Percentiles rank a stretch among this genome's conserved stretches.
These are phyloP conservation scores for Byssoonygena ceratinophila DNA, from an alignment of 2,329 filamentous ascomycete genomes.

Conservation along the genomic window DNA sequence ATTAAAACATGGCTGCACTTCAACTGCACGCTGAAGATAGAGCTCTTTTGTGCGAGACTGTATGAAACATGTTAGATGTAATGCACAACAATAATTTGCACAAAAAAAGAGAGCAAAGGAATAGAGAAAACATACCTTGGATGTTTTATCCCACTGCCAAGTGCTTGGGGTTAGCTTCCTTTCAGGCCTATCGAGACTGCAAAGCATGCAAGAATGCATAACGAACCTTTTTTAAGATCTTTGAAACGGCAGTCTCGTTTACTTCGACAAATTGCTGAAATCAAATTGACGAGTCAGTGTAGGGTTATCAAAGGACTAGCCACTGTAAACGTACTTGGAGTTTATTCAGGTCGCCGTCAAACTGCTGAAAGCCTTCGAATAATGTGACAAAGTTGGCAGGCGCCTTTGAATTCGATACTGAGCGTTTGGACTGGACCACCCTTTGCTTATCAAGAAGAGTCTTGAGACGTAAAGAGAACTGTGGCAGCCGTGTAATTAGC, in stretches of 20 bases:
- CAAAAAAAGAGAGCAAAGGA: constrained; percentile 4
- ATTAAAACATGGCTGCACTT: constrained; percentile 98
- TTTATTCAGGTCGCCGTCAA: constrained; percentile 93
- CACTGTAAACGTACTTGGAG: constrained; percentile 48
- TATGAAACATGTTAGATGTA: constrained; percentile 16
- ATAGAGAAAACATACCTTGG: constrained; percentile 51
- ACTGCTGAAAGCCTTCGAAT: constrained; percentile 94
- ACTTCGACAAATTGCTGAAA: constrained; percentile 91
- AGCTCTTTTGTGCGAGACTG: constrained; percentile 93
- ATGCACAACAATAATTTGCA: constrained; percentile 2
- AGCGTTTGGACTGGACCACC: constrained; percentile 67
- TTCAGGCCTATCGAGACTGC: constrained; percentile 10
- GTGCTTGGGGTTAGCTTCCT: constrained; percentile 22
- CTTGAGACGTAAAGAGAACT: constrained; percentile 88
- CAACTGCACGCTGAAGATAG: constrained; percentile 88
- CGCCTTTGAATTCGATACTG: constrained; percentile 67
- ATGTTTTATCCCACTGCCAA: constrained; percentile 87
- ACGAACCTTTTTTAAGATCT: constrained; percentile 86
- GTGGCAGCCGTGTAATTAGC: constrained; percentile 9
- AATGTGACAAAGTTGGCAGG: constrained; percentile 90
- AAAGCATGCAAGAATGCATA: neutral
- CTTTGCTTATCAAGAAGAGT: constrained; percentile 93
- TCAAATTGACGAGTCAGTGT: constrained; percentile 7
- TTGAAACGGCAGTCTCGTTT: constrained; percentile 94
- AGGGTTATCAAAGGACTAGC: neutral